A percentile compares a stretch with the other conserved stretches of the same genome.
phyloP scores from a whole-genome alignment of 305 asterid genomes.

The Rubia peregrina region DNA sequence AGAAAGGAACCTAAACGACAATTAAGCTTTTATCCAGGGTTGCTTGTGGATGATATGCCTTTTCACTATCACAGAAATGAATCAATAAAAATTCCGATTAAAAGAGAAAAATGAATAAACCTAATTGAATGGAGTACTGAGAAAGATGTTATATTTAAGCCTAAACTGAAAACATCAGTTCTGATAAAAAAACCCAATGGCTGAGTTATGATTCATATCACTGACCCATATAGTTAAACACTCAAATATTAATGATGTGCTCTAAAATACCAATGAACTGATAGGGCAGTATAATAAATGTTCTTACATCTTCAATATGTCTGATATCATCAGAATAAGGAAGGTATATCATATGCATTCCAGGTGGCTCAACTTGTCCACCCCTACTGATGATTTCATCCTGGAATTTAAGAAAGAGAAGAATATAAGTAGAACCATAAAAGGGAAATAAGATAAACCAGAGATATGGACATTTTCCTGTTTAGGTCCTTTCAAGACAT shows the following conservation, averaged over 20 bases:
- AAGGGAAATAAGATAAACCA: not conserved
- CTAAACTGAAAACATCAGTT: not conserved
- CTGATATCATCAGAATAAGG: slow-evolving; percentile 93
- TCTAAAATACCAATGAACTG: not conserved
- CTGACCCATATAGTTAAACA: not conserved
- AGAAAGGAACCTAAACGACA: not conserved
- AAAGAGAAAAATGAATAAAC: not conserved
- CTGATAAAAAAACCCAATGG: not conserved
- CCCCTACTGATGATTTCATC: slow-evolving; percentile 63
- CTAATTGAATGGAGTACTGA: not conserved
- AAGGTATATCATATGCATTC: slow-evolving; percentile 93
- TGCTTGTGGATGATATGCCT: not conserved
- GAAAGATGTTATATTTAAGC: not conserved
- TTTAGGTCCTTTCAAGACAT: not conserved
- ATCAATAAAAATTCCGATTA: not conserved
- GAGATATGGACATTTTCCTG: not conserved
- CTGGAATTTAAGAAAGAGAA: slow-evolving; percentile 33
- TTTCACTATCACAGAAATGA: not conserved
- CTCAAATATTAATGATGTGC: not conserved
- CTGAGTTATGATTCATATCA: not conserved
- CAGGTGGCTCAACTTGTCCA: slow-evolving; percentile 96
- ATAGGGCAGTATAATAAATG: not conserved
- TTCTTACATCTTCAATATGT: slow-evolving; percentile 73
- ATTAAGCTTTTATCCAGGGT: not conserved
- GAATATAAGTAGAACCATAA: not conserved